Evolutionary conservation across 1,139 yeast species (phyloP), one percentile per base, ranked within the genome.

Genomic region (Yamadazyma siamensis): DNA sequence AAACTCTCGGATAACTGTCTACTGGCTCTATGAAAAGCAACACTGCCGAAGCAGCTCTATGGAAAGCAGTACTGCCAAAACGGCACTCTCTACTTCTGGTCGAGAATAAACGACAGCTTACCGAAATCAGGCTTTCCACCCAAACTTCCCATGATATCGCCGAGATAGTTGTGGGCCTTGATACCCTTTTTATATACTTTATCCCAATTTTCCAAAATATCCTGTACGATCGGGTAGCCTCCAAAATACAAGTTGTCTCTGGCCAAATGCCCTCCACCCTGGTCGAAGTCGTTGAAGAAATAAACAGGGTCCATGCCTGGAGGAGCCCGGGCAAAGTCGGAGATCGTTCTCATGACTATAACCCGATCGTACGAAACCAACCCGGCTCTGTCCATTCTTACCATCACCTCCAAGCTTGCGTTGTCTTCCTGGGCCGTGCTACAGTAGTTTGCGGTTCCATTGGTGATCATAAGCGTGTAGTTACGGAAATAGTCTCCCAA

Each of bases 361-460:
- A 79, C 61, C 55, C 84, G 68, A 39, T 67, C 61, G 50, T 56
- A 78, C 50, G 77, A 81, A 29, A 73, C 75, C 38, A 77, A 60
- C 12, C 80, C 82, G 44, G 60, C 61, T 41, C 59, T 61, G 41
- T 75, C 73, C 47, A 73, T 65, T 59, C 86, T 71, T 23, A 74
- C 49, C 36, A 78, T 54, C 3, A 78, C 76, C 51, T 78, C 82
- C 46, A 78, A 67, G n/a, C 80, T 64, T 20, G 85, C 85, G 48
- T 77, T 75, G 50, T 79, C 85, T 55, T 79, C 86, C 54, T 77
- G 83, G 33, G 81, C 83, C 28, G 82, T 73, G 18, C 79, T 52
- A 53, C 83, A 75, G 60, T 77, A 79, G 18, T 56, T 59, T 13
- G 77, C 81, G 27, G 80, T 65, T 27, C 77, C 77, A 46, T 79